Percentiles rank a stretch among this genome's conserved stretches.
Evolutionary conservation across 75 land plant species (phyloP).

Genomic region (Cupressus sempervirens): DNA sequence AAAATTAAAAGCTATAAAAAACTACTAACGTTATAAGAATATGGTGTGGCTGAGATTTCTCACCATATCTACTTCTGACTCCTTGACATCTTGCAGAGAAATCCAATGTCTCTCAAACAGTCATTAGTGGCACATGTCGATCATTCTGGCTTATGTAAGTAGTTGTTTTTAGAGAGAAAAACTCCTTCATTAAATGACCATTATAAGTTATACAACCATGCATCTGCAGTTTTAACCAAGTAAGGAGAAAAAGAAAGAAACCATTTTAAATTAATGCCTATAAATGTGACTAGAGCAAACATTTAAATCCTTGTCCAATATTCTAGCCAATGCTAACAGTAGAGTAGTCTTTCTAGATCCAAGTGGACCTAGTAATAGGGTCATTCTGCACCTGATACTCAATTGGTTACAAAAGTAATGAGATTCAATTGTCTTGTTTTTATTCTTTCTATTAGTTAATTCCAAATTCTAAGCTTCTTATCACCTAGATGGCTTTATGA

Average conservation of each 20-base stretch:
- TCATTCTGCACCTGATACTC: conserved; percentile 40
- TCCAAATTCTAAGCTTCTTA: too few species aligned
- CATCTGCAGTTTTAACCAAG: too few species aligned
- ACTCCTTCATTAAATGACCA: too few species aligned
- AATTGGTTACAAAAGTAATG: background rate
- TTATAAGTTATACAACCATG: too few species aligned
- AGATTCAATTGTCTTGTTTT: background rate
- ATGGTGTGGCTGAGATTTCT: background rate
- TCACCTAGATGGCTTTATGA: conserved; percentile 74
- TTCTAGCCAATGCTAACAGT: too few species aligned
- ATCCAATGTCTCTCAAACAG: conserved; percentile 78
- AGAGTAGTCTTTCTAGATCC: too few species aligned
- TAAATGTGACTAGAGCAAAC: too few species aligned
- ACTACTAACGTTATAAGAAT: background rate
- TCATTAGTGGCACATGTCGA: conserved; percentile 64
- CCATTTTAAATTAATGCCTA: too few species aligned
- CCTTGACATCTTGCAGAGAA: conserved; percentile 79
- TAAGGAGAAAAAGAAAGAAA: too few species aligned
- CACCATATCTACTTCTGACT: conserved; percentile 51
- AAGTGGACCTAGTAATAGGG: conserved; percentile 73
- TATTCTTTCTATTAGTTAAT: background rate
- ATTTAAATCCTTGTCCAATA: too few species aligned
- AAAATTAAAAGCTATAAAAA: background rate
- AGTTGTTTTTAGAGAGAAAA: too few species aligned
- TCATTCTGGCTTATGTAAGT: conserved; percentile 53